These are phyloP conservation scores for Cystobasidium slooffiae DNA, from an alignment of 1,284 basidiomycete species.

Conservation along the genomic window DNA sequence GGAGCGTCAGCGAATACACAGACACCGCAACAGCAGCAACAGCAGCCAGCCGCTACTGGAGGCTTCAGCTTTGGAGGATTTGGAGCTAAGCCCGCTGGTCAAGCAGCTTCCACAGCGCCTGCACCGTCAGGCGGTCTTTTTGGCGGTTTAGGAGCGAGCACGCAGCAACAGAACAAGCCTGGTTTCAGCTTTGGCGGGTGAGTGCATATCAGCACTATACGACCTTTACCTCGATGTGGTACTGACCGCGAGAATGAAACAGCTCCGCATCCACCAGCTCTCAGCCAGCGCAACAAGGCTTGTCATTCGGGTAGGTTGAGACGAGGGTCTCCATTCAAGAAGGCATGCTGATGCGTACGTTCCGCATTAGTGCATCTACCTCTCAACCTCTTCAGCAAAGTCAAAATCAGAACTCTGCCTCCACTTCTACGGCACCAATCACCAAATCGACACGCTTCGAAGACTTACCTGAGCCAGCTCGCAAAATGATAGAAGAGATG, in stretches of 20 bases:
- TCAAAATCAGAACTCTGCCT: constrained; percentile 43
- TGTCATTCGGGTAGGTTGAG: constrained; percentile 22
- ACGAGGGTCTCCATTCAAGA: background rate
- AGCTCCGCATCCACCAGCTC: constrained; percentile 12
- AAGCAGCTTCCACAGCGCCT: constrained; percentile 15
- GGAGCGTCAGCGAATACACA: constrained; percentile 7
- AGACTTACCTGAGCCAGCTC: constrained; percentile 72
- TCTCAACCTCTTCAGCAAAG: constrained; percentile 42
- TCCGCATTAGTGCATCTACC: background rate
- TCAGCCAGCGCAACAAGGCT: constrained; percentile 7
- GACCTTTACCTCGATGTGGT: background rate
- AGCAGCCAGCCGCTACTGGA: constrained; percentile 21
- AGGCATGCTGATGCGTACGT: background rate
- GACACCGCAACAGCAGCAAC: constrained; percentile 13
- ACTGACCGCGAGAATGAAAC: background rate
- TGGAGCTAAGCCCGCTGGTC: constrained; percentile 37
- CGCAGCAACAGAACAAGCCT: constrained; percentile 33
- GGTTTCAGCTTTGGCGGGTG: constrained; percentile 27
- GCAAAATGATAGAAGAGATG: constrained; percentile 68
- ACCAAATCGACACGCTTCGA: constrained; percentile 79
- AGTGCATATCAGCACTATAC: background rate
- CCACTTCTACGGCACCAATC: constrained; percentile 58
- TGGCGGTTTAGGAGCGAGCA: constrained; percentile 13
- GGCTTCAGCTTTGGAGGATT: constrained; percentile 24
- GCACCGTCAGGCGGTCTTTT: constrained; percentile 25